Base-by-base conservation (phyloP, 179 eudicot genomes). In the Nepenthes alata region DNA sequence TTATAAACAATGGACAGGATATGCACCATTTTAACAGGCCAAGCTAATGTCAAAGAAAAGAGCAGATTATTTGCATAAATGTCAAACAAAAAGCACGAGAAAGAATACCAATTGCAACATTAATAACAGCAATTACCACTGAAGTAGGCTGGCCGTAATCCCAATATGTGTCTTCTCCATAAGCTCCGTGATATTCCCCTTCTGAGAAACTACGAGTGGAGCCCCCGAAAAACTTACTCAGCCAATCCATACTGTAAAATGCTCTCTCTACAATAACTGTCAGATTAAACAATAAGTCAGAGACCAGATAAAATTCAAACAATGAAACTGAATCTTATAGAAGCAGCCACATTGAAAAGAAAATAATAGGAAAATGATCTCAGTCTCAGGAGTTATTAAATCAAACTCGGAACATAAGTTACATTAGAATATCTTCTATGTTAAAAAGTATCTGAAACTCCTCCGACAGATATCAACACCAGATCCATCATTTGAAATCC, bases 151-250 rank as follows among this genome's bases (percentile, higher is more conserved):
- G 95, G 15, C 68, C 77, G 7, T 55, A 57, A 65, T 83, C 85
- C 93, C 91, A 81, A 63, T 61, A 64, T 34, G 74, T 70, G 37
- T 89, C 86, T 14, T 84, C 89, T 12, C 74, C 91, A 79, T 80
- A 85, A 66, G 66, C 74, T 57, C 80, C 83, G 68, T 84, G 86
- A 73, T 86, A 74, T 14, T 80, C 87, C 67, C 94, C 91, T 76
- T 69, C 77, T 2, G 86, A 77, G 61, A 79, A 67, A 67, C 72
- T 79, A 71, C 84, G 86, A 71, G 79, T 84, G 45, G 87, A 66
- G 39, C 85, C 91, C 71, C 77, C 81, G 7, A 88, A 71, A 61
- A 88, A 60, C 74, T 86, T 83, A 65, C 87, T 83, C 68, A 88
- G 66, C 96, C 96, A 91, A 66, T 87, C 96, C 95, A 91, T 91